Percentiles rank a stretch among this genome's conserved stretches.
Evolutionary conservation across 179 eudicot species (phyloP).

Genomic region (Heliamphora pulchella): DNA sequence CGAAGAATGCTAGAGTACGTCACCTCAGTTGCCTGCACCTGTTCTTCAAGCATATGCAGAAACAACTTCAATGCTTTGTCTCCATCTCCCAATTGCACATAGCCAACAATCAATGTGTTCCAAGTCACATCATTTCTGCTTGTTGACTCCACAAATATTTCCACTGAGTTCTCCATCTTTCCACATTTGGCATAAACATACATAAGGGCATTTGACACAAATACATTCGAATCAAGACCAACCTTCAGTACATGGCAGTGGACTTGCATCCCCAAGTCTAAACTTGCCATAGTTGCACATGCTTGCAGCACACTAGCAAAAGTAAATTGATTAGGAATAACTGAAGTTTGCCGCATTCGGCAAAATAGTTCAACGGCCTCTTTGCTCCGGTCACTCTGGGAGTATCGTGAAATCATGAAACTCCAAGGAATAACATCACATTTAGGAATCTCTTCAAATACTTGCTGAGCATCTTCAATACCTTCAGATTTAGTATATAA

Average conservation of each 20-base stretch:
- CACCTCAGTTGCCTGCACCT: conserved; percentile 21
- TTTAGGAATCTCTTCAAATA: conserved; percentile 48
- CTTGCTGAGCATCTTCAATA: conserved; percentile 35
- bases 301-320: conserved; percentile 23
- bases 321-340: conserved; percentile 24
- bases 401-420: conserved; percentile 23
- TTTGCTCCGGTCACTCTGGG: conserved; percentile 18
- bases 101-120: conserved; percentile 24
- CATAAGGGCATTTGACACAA: conserved; percentile 23
- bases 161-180: conserved; percentile 15
- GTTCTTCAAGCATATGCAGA: conserved; percentile 18
- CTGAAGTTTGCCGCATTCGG: conserved; percentile 19
- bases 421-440: conserved; percentile 36
- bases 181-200: conserved; percentile 27
- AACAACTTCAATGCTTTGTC: conserved; percentile 22
- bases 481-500: conserved; percentile 44
- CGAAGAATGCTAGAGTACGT: conserved; percentile 21
- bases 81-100: conserved; percentile 16
- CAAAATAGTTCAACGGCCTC: conserved; percentile 22
- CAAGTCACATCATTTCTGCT: conserved; percentile 19
- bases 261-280: conserved; percentile 18
- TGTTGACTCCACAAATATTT: conserved; percentile 18
- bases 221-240: conserved; percentile 18
- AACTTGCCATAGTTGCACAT: conserved; percentile 14
- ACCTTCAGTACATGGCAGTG: conserved; percentile 19